Evolutionary conservation across 768 basidiomycete species (phyloP), one percentile per base, ranked within the genome.

Genomic region (Mycena chlorophos): DNA sequence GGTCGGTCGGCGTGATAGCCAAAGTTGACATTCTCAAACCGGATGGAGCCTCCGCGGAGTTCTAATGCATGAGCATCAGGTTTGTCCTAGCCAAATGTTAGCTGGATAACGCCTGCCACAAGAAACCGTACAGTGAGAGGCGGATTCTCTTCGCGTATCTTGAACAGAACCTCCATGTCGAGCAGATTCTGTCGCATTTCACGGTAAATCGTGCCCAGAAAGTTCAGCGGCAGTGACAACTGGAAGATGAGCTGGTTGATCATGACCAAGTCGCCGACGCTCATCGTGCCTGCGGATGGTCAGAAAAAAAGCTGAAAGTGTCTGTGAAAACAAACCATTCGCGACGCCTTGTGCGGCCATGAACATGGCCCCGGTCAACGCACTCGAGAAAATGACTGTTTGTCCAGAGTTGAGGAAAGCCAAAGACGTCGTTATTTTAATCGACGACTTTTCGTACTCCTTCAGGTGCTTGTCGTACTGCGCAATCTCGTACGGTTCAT

Each of bases 171-270:
- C 57, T 98, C 96, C 95, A 99, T 98, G 69, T 99, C 97, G 45
- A 99, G 81, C 38, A 99, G 73, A 68, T 94, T 96, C 67, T 99
- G 97, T 38, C 94, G 79, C 72, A 98, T 84, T 69, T 99, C 97
- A 46, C 97, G 91, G 66, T 99, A 99, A 49, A 99, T 95, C 2
- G 94, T 92, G 1, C 93, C 97, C 56, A 99, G 75, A 74, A 99
- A 99, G 73, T 98, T 98, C 57, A 99, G 84, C 3, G 97, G 97
- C 28, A 98, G 75, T 0, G 94, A 97, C 0, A 99, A 76, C 67
- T 99, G 97, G 77, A 99, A 99, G 29, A 98, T 94, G 23, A 99
- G 81, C 67, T 98, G 96, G 71, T 99, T 99, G 63, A 97, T 89
- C 96, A 99, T 98, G 63, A 99, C 97, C 14, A 99, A 83, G 66